Base-by-base conservation (phyloP, 768 basidiomycete genomes). In the Leccinum subtestaceum region DNA sequence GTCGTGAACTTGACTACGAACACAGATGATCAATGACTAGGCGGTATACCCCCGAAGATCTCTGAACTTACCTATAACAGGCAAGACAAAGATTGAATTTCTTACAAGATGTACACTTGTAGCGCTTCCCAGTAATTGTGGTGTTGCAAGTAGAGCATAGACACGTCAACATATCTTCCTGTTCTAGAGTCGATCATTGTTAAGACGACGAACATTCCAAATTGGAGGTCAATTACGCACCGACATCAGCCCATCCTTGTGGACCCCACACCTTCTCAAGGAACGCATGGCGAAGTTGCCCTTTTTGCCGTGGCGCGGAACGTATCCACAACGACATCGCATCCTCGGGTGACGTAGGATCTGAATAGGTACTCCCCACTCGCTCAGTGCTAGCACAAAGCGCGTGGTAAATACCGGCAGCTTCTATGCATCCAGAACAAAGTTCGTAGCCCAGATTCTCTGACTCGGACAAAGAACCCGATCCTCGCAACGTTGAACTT, bases 201-300 rank as follows among this genome's bases (percentile, higher is more conserved):
- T 3, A 61, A 57, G 15, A 46, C 19, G 11, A 45, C n/a, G 25
- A 25, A 23, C 10, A 10, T 12, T 36, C 11, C 23, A 5, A 23
- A 19, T 32, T 15, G 17, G 36, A 45, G 12, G 32, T 47, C 36
- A 19, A 49, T 40, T 47, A 81, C 89, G 61, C 68, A 94, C 94
- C 91, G 54, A 97, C 86, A 68, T 94, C 91, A 58, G 86, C 86
- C 95, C 95, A 97, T 1, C 91, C 90, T 45, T 76, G 75, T 32
- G 81, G 81, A 1, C 86, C 86, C 95, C 95, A 97, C 2, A 89
- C 80, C 71, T 91, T 91, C 74, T 96, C 95, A 47, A 84, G 73
- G 69, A 89, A 98, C 1, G 91, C 88, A 70, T 98, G 95, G 11
- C 95, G 81, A 51, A 88, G 72, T 60, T 89, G 82, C 13, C 91